phyloP scores from a whole-genome alignment of 176 grass and related monocot species.

The Cenchrus purpureus region DNA sequence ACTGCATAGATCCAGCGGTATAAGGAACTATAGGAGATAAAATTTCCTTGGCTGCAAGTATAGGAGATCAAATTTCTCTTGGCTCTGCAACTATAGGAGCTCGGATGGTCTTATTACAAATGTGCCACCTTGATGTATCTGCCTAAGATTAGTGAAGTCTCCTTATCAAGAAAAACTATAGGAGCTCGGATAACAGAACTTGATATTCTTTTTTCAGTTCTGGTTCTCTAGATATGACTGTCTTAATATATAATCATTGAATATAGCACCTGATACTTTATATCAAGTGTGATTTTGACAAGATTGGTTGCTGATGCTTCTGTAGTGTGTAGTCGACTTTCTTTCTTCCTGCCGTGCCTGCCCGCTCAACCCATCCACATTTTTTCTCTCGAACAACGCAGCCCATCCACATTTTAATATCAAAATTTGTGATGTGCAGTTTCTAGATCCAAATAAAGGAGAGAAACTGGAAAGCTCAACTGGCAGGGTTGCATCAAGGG shows the following conservation, averaged over 20 bases:
- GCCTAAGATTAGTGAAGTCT: too few relatives aligned
- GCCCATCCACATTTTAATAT: constrained; percentile 21
- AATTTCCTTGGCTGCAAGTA: not conserved
- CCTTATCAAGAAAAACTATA: not conserved
- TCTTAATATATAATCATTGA: not conserved
- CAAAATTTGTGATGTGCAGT: constrained; percentile 53
- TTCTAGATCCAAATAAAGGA: constrained; percentile 97
- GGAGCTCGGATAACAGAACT: not conserved
- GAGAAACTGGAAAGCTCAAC: constrained; percentile 84
- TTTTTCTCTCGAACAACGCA: not conserved
- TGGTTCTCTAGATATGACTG: too few relatives aligned
- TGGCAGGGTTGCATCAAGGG: constrained; percentile 83
- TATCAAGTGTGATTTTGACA: not conserved
- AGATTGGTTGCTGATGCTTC: constrained; percentile 30
- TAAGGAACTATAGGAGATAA: not conserved
- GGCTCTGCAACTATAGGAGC: too few relatives aligned
- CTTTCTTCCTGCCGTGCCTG: not conserved
- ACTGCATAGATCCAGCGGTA: not conserved
- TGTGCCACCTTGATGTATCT: too few relatives aligned
- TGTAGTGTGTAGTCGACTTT: not conserved
- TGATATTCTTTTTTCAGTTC: not conserved
- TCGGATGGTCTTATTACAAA: too few relatives aligned
- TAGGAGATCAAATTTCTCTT: too few relatives aligned
- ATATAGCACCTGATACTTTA: not conserved
- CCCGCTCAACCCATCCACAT: not conserved